These are phyloP conservation scores for Gentiana macrophylla DNA, from an alignment of 257 asterid genomes.

Conservation along the genomic window DNA sequence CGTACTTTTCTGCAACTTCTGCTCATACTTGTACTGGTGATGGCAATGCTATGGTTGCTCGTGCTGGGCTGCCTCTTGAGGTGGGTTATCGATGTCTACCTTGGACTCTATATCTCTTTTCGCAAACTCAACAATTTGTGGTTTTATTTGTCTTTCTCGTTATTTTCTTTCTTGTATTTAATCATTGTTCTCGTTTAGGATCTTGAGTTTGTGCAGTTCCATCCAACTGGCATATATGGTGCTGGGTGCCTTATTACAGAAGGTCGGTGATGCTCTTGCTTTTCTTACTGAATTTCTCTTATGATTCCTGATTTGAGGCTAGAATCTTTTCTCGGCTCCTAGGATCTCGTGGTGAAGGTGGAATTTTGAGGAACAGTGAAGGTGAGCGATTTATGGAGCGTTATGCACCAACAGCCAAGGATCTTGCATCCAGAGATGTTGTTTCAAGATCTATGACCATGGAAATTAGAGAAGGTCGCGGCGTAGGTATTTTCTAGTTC, in stretches of 20 bases:
- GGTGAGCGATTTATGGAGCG: conserved; percentile 99
- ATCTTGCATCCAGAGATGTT: conserved; percentile 98
- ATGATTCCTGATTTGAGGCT: background rate
- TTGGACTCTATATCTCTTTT: background rate
- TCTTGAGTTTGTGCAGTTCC: conserved; percentile 96
- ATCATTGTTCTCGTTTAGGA: conserved; percentile 34
- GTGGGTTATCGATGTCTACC: conserved; percentile 22
- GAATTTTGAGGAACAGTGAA: conserved; percentile 91
- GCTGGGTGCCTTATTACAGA: conserved; percentile 99
- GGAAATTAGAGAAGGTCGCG: conserved; percentile 99
- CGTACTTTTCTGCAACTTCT: conserved; percentile 96
- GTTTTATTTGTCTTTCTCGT: background rate
- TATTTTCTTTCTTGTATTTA: background rate
- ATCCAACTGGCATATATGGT: conserved; percentile 97
- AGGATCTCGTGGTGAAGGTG: conserved; percentile 99
- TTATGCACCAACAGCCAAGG: conserved; percentile 98
- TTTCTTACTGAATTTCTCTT: background rate
- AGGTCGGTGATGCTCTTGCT: conserved; percentile 28
- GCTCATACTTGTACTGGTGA: conserved; percentile 99
- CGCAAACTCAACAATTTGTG: too few relatives aligned
- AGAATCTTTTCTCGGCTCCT: conserved; percentile 8
- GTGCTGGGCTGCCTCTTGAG: conserved; percentile 97
- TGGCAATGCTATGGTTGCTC: conserved; percentile 99
- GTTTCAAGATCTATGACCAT: conserved; percentile 98
- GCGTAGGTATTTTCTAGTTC: conserved; percentile 58